Conservation (phyloP, 2,329 filamentous ascomycete species). For the Plectosphaerella sp. region DNA sequence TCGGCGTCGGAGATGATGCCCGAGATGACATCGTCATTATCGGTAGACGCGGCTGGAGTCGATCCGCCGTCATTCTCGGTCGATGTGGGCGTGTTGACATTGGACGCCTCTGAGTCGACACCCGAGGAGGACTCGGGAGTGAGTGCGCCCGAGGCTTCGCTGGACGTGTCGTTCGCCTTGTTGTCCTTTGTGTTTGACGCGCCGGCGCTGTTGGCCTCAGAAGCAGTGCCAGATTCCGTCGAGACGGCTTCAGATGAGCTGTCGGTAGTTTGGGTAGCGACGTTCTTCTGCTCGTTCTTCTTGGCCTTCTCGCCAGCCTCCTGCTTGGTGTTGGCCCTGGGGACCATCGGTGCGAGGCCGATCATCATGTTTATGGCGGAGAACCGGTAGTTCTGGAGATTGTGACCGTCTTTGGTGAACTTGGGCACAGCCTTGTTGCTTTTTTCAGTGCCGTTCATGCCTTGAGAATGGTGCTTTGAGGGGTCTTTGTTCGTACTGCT, state of each 20-base stretch:
- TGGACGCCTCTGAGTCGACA: neutral
- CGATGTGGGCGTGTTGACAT: neutral
- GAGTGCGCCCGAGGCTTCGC: too few relatives aligned
- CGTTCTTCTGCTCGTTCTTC: neutral
- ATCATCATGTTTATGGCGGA: neutral
- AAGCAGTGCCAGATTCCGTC: neutral
- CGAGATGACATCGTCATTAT: neutral
- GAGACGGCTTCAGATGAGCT: neutral
- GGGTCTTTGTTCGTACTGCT: conserved; percentile 1
- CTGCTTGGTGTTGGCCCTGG: neutral
- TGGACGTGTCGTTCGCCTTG: neutral
- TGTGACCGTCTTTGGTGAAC: neutral
- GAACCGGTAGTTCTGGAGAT: neutral
- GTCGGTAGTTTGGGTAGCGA: neutral
- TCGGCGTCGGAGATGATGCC: neutral
- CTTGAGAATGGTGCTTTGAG: conserved; percentile 15
- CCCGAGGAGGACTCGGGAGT: neutral
- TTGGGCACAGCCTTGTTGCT: neutral
- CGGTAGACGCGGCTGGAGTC: neutral
- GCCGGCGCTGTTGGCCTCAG: neutral
- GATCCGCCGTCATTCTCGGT: neutral
- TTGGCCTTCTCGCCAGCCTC: neutral
- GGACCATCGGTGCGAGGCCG: neutral
- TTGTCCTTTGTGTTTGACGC: neutral
- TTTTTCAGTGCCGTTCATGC: conserved; percentile 6